Percentiles rank a stretch among this genome's conserved stretches.
phyloP scores from a whole-genome alignment of 2,329 filamentous ascomycete species.

The Huntiella moniliformis region DNA sequence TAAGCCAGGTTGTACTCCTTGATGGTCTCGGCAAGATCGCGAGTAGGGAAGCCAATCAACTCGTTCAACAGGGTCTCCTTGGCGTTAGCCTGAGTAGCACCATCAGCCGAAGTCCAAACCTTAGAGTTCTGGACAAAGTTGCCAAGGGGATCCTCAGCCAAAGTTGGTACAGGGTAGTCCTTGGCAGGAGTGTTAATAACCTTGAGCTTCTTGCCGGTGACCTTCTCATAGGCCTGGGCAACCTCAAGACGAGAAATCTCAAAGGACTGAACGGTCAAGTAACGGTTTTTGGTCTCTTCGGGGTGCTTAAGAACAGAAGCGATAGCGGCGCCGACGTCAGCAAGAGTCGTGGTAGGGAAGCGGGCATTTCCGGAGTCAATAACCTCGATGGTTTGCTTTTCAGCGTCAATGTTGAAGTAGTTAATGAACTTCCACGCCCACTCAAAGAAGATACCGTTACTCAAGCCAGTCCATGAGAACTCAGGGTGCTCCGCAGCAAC shows the following conservation, averaged over 20 bases:
- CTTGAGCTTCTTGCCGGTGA: slow-evolving; percentile 26
- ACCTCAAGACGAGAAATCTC: slow-evolving; percentile 27
- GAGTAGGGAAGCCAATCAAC: slow-evolving; percentile 5
- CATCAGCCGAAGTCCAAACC: slow-evolving; percentile 5
- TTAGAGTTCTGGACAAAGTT: slow-evolving; percentile 5
- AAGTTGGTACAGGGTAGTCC: neutral
- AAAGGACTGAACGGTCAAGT: slow-evolving; percentile 27
- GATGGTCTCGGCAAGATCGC: neutral
- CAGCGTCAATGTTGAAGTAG: slow-evolving; percentile 22
- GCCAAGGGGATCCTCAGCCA: too few species aligned
- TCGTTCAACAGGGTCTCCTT: slow-evolving; percentile 1
- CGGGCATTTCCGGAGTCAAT: slow-evolving; percentile 30
- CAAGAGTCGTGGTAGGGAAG: slow-evolving; percentile 30
- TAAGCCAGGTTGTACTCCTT: slow-evolving; percentile 1
- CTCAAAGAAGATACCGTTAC: slow-evolving; percentile 30
- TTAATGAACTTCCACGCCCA: slow-evolving; percentile 24
- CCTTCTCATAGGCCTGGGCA: slow-evolving; percentile 27
- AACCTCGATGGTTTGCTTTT: slow-evolving; percentile 23
- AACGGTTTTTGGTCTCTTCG: slow-evolving; percentile 33
- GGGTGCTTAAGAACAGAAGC: slow-evolving; percentile 29
- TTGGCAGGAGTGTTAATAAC: slow-evolving; percentile 21
- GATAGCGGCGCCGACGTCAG: slow-evolving; percentile 27
- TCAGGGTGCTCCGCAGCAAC: slow-evolving; percentile 20
- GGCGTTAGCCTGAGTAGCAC: slow-evolving; percentile 1
- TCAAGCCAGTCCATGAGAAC: slow-evolving; percentile 31